Evolutionary conservation across 768 basidiomycete genomes (phyloP), one percentile per base, ranked within the genome.

Genomic region (Inosperma sp.): DNA sequence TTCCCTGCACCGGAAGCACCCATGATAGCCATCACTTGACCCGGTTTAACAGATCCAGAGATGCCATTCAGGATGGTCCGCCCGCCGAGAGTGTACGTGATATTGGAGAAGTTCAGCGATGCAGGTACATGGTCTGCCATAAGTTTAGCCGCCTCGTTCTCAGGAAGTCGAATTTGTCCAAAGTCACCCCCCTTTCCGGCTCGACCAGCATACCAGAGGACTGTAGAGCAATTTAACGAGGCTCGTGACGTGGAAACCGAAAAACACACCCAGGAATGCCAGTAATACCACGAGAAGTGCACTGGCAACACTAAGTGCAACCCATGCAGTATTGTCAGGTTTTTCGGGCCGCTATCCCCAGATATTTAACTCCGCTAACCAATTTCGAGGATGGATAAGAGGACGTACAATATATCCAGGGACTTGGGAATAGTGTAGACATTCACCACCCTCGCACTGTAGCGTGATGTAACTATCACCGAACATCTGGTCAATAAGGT

Each of bases 1-100:
- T 97, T 97, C 37, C 95, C 95, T 0, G 94, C 93, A 16, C 94
- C 95, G 0, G 93, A 95, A 0, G 93, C 92, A 52, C 95, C 95
- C 88, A 98, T 93, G 59, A 98, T 89, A 1, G 93, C 95, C 73
- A 94, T 84, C 44, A 97, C 74, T 65, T 93, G 88, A 6, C 95
- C 95, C 0, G 93, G 87, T 57, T 86, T 82, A 36, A 92, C 88
- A 8, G 79, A 77, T 3, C 95, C 95, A 0, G 85, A 84, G 47
- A 98, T 85, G 42, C 74, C 74, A 56, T 86, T 82, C n/a, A 98
- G 76, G 43, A 97, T 86, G 4, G 74, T 72, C 34, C 82, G 78
- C 33, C 74, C 72, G 3, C 77, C 70, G 19, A 96, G 79, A 2
- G 77, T 75, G 68, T 99, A 99, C 0, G 88, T 82, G 51, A 98